These are phyloP conservation scores for Saprolegnia parasitica DNA, from an alignment of 352 stramenopile genomes.

Conservation along the genomic window DNA sequence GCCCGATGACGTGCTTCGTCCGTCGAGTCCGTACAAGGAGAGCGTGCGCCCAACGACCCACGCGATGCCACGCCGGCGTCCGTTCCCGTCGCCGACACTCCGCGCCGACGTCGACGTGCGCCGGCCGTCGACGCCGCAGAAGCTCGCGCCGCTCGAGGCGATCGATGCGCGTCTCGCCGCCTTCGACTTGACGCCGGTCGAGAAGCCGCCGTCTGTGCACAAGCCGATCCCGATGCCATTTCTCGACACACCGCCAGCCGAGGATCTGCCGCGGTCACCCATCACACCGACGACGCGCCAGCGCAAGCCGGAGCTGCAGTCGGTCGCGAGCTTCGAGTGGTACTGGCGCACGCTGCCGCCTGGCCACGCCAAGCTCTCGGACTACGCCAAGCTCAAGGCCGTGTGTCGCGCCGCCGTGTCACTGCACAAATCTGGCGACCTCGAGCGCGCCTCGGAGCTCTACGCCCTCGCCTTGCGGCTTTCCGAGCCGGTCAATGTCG, in stretches of 20 bases:
- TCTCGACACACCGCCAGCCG: not conserved
- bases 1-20: not conserved
- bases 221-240: constrained; percentile 9
- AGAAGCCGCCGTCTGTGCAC: not conserved
- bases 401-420: constrained; percentile 70
- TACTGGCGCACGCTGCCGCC: constrained; percentile 71
- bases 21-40: constrained; percentile 17
- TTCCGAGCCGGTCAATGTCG: constrained; percentile 47
- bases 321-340: constrained; percentile 73
- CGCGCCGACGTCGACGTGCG: not conserved
- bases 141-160: constrained; percentile 18
- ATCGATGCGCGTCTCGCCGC: constrained; percentile 15
- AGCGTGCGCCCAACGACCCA: not conserved
- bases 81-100: not conserved
- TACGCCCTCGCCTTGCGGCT: constrained; percentile 60
- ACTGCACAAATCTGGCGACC: constrained; percentile 57
- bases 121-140: not conserved
- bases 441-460: constrained; percentile 59
- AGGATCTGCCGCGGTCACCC: constrained; percentile 1
- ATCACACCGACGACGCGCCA: constrained; percentile 5
- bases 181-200: constrained; percentile 7
- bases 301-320: constrained; percentile 39
- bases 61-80: not conserved
- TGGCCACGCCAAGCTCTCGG: constrained; percentile 54
- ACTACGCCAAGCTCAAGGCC: constrained; percentile 72